Percentiles rank a stretch among this genome's conserved stretches.
phyloP scores from a whole-genome alignment of 169 alveolate genomes.

The Nephromyces sp. region DNA sequence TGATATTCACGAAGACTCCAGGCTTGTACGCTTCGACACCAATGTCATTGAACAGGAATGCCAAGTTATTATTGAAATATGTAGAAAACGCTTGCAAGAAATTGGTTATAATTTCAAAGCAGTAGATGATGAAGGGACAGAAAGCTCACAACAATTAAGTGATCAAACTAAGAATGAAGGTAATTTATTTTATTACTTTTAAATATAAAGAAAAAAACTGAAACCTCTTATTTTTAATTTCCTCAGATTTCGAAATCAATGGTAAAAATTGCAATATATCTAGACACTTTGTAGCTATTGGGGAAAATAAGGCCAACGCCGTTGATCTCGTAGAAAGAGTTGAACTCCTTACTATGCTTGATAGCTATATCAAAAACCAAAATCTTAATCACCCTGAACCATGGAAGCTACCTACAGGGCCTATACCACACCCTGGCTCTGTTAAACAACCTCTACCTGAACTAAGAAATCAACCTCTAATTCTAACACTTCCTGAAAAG shows the following conservation, averaged over 20 bases:
- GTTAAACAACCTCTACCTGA: conserved; percentile 3
- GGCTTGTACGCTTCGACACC: neutral
- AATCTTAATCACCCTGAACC: conserved; percentile 50
- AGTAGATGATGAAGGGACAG: neutral
- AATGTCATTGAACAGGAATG: neutral
- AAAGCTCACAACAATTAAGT: no score
- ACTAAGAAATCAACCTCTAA: neutral
- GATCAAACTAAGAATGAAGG: no score
- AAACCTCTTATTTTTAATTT: no score
- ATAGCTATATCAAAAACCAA: conserved; percentile 40
- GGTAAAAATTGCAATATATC: conserved; percentile 26
- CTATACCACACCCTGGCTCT: conserved; percentile 12
- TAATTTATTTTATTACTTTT: no score
- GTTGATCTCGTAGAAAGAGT: conserved; percentile 47
- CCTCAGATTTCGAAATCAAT: neutral
- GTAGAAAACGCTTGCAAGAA: neutral
- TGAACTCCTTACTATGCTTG: conserved; percentile 46
- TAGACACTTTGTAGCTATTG: conserved; percentile 43
- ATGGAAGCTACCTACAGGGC: conserved; percentile 55
- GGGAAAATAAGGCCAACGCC: conserved; percentile 48
- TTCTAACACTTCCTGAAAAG: conserved; percentile 43
- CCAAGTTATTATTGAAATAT: neutral
- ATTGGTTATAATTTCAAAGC: neutral
- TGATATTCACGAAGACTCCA: neutral
- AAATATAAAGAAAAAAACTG: no score